Evolutionary conservation across 257 asterid species (phyloP), one percentile per base, ranked within the genome.

Genomic region (Fraxinus quadrangulata): DNA sequence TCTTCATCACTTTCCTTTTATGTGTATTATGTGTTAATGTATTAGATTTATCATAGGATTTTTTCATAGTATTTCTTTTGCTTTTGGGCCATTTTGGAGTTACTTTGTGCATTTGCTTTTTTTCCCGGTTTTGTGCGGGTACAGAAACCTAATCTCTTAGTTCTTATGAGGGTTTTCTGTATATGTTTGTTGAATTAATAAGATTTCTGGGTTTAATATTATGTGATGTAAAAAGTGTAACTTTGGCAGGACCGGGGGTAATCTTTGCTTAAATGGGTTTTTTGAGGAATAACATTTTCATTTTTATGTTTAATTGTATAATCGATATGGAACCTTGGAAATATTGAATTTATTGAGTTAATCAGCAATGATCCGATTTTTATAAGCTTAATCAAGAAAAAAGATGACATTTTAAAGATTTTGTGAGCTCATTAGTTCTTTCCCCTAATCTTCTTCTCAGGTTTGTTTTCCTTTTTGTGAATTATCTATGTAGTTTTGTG

Each of bases 31-130:
- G 23, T 66, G 4, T 68, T 16, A 37, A 54, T 77, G 74, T 8
- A 69, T 72, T 67, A 21, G 30, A 51, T 59, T 75, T 81, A 34
- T 54, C 5, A 56, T 23, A 19, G 68, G 28, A 47, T 33, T 65
- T 61, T 33, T 19, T 67, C 19, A 49, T 37, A 9, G 14, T 28
- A 0, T 30, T 68, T 71, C 14, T 40, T 17, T 77, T 76, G 66
- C 59, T 5, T 16, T 12, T 47, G 67, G 73, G 28, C 88, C 87
- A 81, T 83, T 14, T 75, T 30, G 72, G 45, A 79, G 67, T 37
- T 65, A 10, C 31, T 36, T 36, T 67, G 54, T 71, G 79, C 66
- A 3, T 56, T 42, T n/a, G 30, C 26, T 31, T 31, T 31, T 31
- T 31, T 31, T 31, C 33, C 33, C 16, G 16, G 49, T 42, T 42